Evolutionary conservation across 192 early-diverging fungal genomes (phyloP), one percentile per base, ranked within the genome.

Genomic region (Helicostylum pulchrum): DNA sequence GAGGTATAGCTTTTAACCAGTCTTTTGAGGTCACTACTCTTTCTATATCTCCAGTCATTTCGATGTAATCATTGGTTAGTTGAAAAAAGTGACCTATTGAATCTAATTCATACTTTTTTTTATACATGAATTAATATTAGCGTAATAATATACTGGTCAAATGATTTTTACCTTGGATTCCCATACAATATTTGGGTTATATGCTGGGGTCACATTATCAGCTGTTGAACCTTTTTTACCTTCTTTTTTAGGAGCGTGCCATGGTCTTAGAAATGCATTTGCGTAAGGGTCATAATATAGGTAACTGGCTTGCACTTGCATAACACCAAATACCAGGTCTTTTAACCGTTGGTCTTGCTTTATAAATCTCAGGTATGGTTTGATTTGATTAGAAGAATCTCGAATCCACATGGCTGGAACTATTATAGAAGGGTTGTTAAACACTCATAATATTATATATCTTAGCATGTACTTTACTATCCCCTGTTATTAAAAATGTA

Each of bases 331-430:
- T 7, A 87, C 60, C 34, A 88, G 70, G n/a, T 54, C 66, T 7
- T 79, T 63, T 42, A 88, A 51, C 2, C 42, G 48, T 1, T 39
- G 7, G 52, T 88, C 83, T 11, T 39, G 3, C 0, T 61, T 39
- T 17, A 76, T 54, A 26, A 83, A 80, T 9, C 68, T 66, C 26
- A 85, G 34, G 57, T 87, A 87, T 0, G 86, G 84, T 14, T 76
- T 52, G 1, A 90, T 68, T 62, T 90, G 88, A 73, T 90, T 86
- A 11, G 88, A 76, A 19, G 84, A 86, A 68, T 90, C 88, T 34
- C 88, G 82, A 4, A 89, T 76, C 88, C 88, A 90, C 80, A 88
- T 88, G 19, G 88, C 88, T n/a, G 74, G 74, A 66, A 71, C 68
- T 71, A 46, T 39, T 14, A 20, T 43, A 52, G n/a, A 32, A 20